A percentile compares a stretch with the other conserved stretches of the same genome.
These are phyloP conservation scores for Tillandsia fasciculata DNA, from an alignment of 176 grass and related monocot genomes.

Conservation along the genomic window DNA sequence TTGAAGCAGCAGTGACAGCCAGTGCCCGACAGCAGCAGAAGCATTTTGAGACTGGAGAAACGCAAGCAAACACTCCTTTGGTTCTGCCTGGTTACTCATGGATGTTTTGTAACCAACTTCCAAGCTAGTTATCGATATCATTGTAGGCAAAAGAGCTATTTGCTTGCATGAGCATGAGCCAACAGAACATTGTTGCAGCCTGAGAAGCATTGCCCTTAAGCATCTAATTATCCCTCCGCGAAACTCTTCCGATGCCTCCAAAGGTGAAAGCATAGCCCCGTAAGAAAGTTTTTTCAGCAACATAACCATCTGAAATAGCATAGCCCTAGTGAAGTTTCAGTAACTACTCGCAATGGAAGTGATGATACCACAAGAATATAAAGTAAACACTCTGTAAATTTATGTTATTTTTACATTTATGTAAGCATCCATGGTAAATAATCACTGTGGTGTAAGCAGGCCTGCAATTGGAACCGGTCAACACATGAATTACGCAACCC, in stretches of 20 bases:
- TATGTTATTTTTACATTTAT: neutral
- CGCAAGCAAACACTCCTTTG: conserved; percentile 69
- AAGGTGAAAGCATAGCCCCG: conserved; percentile 76
- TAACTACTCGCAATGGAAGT: neutral
- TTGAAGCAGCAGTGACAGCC: conserved; percentile 86
- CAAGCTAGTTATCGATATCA: conserved; percentile 17
- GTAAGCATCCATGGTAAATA: neutral
- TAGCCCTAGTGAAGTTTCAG: neutral
- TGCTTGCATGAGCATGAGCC: conserved; percentile 54
- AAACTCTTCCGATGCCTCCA: conserved; percentile 82
- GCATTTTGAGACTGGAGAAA: conserved; percentile 77
- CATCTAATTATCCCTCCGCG: conserved; percentile 66
- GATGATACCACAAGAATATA: neutral
- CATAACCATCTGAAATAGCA: conserved; percentile 47
- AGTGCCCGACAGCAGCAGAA: conserved; percentile 81
- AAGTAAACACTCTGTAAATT: neutral
- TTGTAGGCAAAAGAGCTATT: conserved; percentile 30
- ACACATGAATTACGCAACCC: neutral
- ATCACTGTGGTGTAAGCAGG: neutral
- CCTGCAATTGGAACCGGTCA: neutral
- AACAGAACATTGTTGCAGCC: conserved; percentile 61
- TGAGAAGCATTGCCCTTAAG: conserved; percentile 65
- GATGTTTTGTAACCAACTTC: conserved; percentile 9
- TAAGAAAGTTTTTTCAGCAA: conserved; percentile 66
- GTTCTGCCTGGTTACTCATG: conserved; percentile 21